Evolutionary conservation across 2,329 filamentous ascomycete genomes (phyloP).

Genomic region (Aspergillus sp.): DNA sequence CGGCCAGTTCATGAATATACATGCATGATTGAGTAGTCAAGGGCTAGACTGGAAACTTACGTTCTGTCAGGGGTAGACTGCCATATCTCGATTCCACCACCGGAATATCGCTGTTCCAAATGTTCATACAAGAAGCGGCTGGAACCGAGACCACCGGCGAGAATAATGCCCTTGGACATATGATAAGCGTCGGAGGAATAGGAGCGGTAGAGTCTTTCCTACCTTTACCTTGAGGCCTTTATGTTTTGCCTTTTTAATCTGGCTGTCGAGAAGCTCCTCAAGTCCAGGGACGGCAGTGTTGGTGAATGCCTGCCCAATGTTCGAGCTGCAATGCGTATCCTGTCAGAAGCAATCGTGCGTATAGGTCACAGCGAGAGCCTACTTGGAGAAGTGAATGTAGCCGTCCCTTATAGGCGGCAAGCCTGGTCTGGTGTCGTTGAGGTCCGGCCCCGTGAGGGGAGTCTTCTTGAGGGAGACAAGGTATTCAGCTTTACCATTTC

Average conservation of each 20-base stretch:
- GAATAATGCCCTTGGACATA: neutral
- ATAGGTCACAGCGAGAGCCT: neutral
- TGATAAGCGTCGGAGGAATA: too few species aligned
- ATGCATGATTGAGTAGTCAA: too few species aligned
- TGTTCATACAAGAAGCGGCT: constrained; percentile 5
- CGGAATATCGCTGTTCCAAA: neutral
- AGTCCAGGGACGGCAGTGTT: neutral
- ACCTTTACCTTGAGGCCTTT: neutral
- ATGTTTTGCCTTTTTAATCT: neutral
- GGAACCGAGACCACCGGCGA: constrained; percentile 5
- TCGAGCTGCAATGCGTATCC: neutral
- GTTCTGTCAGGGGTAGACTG: neutral
- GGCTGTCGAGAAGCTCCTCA: neutral
- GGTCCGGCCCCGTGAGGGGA: constrained; percentile 2
- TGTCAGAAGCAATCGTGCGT: neutral
- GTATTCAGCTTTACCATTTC: neutral
- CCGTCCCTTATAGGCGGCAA: neutral
- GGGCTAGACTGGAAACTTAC: too few species aligned
- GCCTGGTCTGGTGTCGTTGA: neutral
- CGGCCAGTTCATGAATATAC: too few species aligned
- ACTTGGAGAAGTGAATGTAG: constrained; percentile 2
- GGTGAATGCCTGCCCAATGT: constrained; percentile 4
- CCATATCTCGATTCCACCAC: neutral
- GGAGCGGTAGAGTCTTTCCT: too few species aligned
- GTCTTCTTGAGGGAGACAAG: neutral